These are phyloP conservation scores for Chenopodium suecicum DNA, from an alignment of 148 eudicot genomes.

Conservation along the genomic window DNA sequence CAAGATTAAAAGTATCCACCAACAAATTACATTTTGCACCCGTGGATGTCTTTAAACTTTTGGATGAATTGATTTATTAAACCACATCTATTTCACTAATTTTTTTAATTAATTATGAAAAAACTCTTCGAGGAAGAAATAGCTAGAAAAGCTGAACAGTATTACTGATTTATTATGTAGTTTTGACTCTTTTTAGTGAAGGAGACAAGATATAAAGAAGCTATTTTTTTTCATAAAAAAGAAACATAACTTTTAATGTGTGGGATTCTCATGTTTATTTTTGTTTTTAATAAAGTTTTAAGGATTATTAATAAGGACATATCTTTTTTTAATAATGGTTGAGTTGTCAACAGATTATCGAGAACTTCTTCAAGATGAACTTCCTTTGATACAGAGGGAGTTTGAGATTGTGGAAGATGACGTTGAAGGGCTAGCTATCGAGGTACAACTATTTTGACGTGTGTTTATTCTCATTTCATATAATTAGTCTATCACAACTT, in stretches of 20 bases:
- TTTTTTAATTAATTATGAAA: background rate
- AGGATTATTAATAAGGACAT: background rate
- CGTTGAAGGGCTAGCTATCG: conserved; percentile 13
- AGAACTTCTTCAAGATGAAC: conserved; percentile 22
- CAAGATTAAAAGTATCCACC: background rate
- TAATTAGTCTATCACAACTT: too few relatives aligned
- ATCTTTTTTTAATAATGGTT: background rate
- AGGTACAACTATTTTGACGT: conserved; percentile 18
- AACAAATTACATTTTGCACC: background rate
- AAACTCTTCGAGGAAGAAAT: background rate
- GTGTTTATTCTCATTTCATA: background rate
- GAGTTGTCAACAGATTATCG: conserved; percentile 25
- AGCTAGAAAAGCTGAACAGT: background rate
- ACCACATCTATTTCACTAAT: background rate
- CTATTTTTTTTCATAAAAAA: background rate
- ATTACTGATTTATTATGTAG: conserved; percentile 6
- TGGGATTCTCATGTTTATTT: background rate
- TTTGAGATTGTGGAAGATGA: conserved; percentile 24
- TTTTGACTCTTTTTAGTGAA: conserved; percentile 20
- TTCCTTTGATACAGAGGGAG: background rate
- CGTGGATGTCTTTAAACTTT: background rate
- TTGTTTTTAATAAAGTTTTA: background rate
- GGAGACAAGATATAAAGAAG: conserved; percentile 36
- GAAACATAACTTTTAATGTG: background rate
- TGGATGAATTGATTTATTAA: background rate